Base-by-base conservation (phyloP, 176 grass and related monocot genomes). In the Hsuehochloa calcarea region DNA sequence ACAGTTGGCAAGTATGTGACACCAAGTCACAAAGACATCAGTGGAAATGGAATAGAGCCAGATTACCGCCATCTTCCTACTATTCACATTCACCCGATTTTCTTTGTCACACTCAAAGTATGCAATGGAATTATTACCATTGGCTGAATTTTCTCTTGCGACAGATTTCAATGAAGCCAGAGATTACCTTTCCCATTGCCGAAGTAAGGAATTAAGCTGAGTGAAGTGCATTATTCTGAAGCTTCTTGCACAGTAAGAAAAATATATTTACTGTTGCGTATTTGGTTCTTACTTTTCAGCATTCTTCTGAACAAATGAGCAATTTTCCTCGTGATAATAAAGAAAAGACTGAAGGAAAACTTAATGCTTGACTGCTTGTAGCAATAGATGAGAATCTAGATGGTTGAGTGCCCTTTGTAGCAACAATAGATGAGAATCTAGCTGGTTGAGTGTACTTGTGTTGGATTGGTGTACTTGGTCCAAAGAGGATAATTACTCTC, bases 11-110 rank as follows among this genome's bases (percentile, higher is more conserved):
- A 96, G 68, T 99, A 99, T 47, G 89, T 96, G 44, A 96, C 93
- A 25, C 96, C 96, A 80, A 87, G 92, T 85, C 83, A 82, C 84
- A 92, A 83, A 87, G 93, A 99, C 76, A 99, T 96, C 62, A 99
- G 96, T 96, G 90, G 91, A 94, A 86, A 99, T 91, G 93, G 96
- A 87, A 90, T 96, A 84, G 78, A 94, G 76, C 96, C 96, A 86
- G 96, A 99, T 76, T 96, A 92, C 47, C 63, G 22, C 37, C 77
- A 74, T 45, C 69, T 99, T 89, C 93, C 96, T 78, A 83, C 50
- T 82, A 67, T 72, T 65, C 25, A 60, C 78, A 56, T 87, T 51
- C 69, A n/a, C 22, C 10, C 0, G 17, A 26, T 77, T 73, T 78
- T 74, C 35, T 39, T 88, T 80, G 49, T 67, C 82, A 29, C 59